A percentile compares a stretch with the other conserved stretches of the same genome.
Evolutionary conservation across 495 filamentous ascomycete species (phyloP).

Genomic region (Talaromyces stipitatus): DNA sequence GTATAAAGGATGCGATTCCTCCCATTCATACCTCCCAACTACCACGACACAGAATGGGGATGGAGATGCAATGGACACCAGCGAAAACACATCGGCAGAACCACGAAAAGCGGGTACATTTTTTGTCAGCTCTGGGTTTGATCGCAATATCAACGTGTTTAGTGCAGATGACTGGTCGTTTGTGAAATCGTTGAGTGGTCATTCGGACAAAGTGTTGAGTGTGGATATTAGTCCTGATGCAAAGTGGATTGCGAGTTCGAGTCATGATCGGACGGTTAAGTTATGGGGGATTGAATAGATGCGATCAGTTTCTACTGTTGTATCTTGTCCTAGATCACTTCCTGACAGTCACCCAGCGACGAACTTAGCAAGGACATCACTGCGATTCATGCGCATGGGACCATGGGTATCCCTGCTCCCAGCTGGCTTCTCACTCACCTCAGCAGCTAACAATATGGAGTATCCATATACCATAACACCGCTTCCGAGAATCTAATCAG

Average conservation of each 20-base stretch:
- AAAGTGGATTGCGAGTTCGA: constrained; percentile 86
- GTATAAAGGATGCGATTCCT: constrained; percentile 75
- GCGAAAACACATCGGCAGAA: constrained; percentile 14
- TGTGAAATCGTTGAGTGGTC: constrained; percentile 79
- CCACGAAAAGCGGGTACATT: constrained; percentile 78
- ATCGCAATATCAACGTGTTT: constrained; percentile 92
- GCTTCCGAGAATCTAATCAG: too few species aligned
- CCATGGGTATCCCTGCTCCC: too few species aligned
- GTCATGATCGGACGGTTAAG: constrained; percentile 92
- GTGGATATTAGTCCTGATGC: constrained; percentile 79
- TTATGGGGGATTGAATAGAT: constrained; percentile 86
- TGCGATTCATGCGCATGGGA: too few species aligned
- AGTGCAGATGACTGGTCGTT: constrained; percentile 94
- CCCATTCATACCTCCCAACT: constrained; percentile 47
- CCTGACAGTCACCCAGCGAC: too few species aligned
- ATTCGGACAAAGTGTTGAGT: constrained; percentile 84
- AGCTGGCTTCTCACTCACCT: too few species aligned
- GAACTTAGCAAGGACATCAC: too few species aligned
- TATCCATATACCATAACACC: too few species aligned
- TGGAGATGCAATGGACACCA: constrained; percentile 38
- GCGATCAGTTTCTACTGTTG: neutral
- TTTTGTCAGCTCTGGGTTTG: constrained; percentile 84
- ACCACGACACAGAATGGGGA: constrained; percentile 51
- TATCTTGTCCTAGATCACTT: neutral
- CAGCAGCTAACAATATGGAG: too few species aligned